These are phyloP conservation scores for Diaporthe australafricana DNA, from an alignment of 2,329 filamentous ascomycete genomes.

Conservation along the genomic window DNA sequence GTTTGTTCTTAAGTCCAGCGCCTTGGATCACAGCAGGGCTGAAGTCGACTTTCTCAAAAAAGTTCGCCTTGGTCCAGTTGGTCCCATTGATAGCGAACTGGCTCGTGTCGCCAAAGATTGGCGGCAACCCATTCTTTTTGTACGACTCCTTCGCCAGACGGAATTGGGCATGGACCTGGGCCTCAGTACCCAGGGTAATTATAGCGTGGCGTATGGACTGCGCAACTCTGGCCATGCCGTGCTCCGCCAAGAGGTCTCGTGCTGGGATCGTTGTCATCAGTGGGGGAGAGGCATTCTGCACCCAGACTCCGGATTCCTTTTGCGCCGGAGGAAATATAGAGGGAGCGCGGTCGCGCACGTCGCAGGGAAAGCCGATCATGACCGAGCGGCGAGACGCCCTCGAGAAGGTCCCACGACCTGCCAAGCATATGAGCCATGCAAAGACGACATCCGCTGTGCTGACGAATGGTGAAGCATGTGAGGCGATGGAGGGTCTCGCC, in stretches of 20 bases:
- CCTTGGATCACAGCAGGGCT: conserved; percentile 39
- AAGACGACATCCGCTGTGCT: conserved; percentile 15
- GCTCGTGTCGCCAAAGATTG: conserved; percentile 45
- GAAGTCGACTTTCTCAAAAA: conserved; percentile 45
- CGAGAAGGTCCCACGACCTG: background rate
- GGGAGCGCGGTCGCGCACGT: conserved; percentile 8
- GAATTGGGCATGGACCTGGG: conserved; percentile 51
- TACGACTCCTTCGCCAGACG: conserved; percentile 42
- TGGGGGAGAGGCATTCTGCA: conserved; percentile 4
- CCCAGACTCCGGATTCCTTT: background rate
- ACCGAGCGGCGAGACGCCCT: background rate
- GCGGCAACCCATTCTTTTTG: conserved; percentile 39
- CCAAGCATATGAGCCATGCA: conserved; percentile 4
- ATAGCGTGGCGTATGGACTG: conserved; percentile 45
- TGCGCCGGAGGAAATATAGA: background rate
- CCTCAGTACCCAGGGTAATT: conserved; percentile 45
- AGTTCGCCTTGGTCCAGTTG: conserved; percentile 48
- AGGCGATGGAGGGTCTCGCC: background rate
- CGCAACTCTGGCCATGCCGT: conserved; percentile 40
- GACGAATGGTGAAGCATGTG: background rate
- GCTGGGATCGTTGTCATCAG: background rate
- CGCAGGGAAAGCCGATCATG: conserved; percentile 18
- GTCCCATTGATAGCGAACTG: conserved; percentile 48
- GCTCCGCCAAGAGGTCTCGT: conserved; percentile 6
- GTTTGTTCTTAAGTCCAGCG: too few relatives aligned